A percentile compares a stretch with the other conserved stretches of the same genome.
These are phyloP conservation scores for Hansfordia pulvinata DNA, from an alignment of 2,329 filamentous ascomycete species.

Conservation along the genomic window DNA sequence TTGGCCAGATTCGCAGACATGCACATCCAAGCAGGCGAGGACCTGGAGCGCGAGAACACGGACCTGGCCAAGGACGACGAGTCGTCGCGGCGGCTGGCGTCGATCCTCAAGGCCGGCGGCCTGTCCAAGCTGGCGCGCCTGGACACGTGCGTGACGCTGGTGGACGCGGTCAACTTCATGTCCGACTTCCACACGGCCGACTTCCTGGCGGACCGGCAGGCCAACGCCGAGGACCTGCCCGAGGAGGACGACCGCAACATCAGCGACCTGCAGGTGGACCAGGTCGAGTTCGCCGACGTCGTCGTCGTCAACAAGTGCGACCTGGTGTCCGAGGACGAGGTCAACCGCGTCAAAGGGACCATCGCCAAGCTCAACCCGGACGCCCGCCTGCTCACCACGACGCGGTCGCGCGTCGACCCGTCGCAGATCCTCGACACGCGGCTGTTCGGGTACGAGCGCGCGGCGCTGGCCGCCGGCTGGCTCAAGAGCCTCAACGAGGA, in stretches of 20 bases:
- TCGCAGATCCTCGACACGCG: slow-evolving; percentile 51
- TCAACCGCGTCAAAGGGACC: slow-evolving; percentile 34
- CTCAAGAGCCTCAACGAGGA: slow-evolving; percentile 56
- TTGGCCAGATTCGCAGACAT: slow-evolving; percentile 14
- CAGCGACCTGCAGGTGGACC: slow-evolving; percentile 63
- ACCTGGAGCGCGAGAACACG: slow-evolving; percentile 13
- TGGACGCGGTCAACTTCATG: slow-evolving; percentile 61
- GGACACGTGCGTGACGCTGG: slow-evolving; percentile 59
- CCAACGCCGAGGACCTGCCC: slow-evolving; percentile 38
- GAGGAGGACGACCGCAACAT: slow-evolving; percentile 61
- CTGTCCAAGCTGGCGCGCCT: slow-evolving; percentile 51
- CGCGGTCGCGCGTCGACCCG: slow-evolving; percentile 38
- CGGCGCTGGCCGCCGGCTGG: slow-evolving; percentile 55
- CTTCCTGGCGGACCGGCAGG: slow-evolving; percentile 48
- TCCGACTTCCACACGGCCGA: slow-evolving; percentile 60
- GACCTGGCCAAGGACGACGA: slow-evolving; percentile 6
- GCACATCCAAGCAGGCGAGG: slow-evolving; percentile 12
- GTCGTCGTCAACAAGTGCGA: slow-evolving; percentile 60
- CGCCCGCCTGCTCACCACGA: slow-evolving; percentile 49
- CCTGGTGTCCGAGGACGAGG: slow-evolving; percentile 27
- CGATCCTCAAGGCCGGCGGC: slow-evolving; percentile 35
- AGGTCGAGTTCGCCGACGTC: slow-evolving; percentile 67
- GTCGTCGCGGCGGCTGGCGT: slow-evolving; percentile 9
- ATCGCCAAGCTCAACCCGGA: slow-evolving; percentile 51
- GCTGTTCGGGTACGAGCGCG: slow-evolving; percentile 49